phyloP scores from a whole-genome alignment of 108 stramenopile species.

The Heterococcus sp. region DNA sequence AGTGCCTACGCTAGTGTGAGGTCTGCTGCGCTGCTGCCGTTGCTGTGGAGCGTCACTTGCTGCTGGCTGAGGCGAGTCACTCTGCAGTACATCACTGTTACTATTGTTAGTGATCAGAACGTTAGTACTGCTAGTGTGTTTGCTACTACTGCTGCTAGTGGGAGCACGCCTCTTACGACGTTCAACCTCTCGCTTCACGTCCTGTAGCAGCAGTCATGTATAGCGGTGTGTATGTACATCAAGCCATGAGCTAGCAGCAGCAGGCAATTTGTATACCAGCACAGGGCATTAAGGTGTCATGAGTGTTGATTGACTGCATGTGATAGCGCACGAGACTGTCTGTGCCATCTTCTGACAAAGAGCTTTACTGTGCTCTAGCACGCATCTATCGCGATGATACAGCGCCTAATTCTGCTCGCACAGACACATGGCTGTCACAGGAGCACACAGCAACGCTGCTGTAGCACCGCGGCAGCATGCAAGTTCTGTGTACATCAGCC shows the following conservation, averaged over 20 bases:
- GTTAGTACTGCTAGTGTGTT: not conserved
- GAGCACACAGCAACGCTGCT: not conserved
- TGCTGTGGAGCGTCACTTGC: conserved; percentile 15
- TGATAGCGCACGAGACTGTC: too few species aligned
- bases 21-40: conserved; percentile 1
- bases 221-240: not conserved
- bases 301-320: too few species aligned
- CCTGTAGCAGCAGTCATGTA: not conserved
- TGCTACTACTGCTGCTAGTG: not conserved
- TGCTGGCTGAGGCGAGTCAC: not conserved
- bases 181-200: not conserved
- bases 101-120: not conserved
- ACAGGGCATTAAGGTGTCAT: too few species aligned
- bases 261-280: too few species aligned
- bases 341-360: not conserved
- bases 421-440: not conserved
- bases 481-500: not conserved
- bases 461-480: not conserved
- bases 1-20: not conserved
- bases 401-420: too few species aligned
- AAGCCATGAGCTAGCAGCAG: too few species aligned
- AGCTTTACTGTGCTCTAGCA: not conserved
- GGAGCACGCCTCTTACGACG: not conserved
- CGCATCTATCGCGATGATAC: not conserved
- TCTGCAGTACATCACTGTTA: not conserved